Base-by-base conservation (phyloP, 345 rosid species). In the Acer yangbiense region DNA sequence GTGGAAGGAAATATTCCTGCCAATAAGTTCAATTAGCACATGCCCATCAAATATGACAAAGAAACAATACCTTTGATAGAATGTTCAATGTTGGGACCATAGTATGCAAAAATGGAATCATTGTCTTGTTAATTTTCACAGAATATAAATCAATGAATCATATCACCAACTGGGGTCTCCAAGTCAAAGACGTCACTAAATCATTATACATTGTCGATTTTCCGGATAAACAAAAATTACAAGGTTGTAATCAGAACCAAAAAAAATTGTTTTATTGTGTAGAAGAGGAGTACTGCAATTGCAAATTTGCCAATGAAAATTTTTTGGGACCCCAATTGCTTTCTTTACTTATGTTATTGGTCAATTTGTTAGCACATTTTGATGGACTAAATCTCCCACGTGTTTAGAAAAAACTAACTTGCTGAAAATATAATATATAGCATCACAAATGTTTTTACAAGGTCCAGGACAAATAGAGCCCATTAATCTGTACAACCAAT, bases 121-220 rank as follows among this genome's bases (percentile, higher is more conserved):
- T 43, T 1, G 71, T 39, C 54, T 43, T 41, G 52, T n/a, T 60
- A 9, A 0, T 41, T 67, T 39, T 41, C 71, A 10, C 7, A 7
- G 41, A n/a, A 6, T n/a, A 17, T 32, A 32, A 41, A 44, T 68
- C 50, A n/a, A 39, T 41, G 25, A 43, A 68, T 41, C 50, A 21
- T 20, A 58, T 9, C 71, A 16, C 21, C 25, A 43, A 2, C 55
- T n/a, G 6, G 61, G 21, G 25, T 60, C 13, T 20, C n/a, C 65
- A 12, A 55, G 75, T 72, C 75, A 46, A 74, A 17, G 66, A 63
- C 16, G 76, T 18, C 65, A 72, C 67, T 39, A 21, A 58, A 72
- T 72, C 39, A 41, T 72, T 57, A 11, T 23, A 44, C 35, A 9
- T 4, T n/a, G 65, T 57, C 9, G 8, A 11, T 50, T 21, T 57